These are phyloP conservation scores for Carex cristatella DNA, from an alignment of 176 grass and related monocot species.

Conservation along the genomic window DNA sequence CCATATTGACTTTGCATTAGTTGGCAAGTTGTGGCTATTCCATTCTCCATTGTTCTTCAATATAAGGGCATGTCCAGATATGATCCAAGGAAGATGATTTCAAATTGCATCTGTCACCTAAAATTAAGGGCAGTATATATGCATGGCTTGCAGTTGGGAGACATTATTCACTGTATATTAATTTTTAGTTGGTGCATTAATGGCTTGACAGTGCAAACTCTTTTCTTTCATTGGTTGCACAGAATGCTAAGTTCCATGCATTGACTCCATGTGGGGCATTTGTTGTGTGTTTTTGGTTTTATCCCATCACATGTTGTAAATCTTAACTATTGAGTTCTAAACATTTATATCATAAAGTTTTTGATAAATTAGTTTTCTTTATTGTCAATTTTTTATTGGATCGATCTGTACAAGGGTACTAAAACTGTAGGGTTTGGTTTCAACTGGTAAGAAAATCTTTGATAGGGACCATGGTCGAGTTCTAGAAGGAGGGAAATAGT, in stretches of 20 bases:
- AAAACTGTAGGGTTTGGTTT: neutral
- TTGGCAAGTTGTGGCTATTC: neutral
- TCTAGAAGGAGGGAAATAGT: neutral
- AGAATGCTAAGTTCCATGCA: neutral
- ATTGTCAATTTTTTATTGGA: neutral
- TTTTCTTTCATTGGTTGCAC: neutral
- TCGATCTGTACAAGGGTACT: neutral
- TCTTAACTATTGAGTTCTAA: neutral
- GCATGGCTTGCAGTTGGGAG: neutral
- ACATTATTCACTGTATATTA: neutral
- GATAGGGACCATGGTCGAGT: neutral
- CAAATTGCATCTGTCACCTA: neutral
- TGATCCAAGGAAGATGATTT: conserved; percentile 6
- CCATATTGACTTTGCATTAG: neutral
- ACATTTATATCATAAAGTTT: neutral
- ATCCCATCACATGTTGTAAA: too few relatives aligned
- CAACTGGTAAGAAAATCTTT: neutral
- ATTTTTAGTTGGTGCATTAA: conserved; percentile 14
- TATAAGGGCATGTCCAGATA: neutral
- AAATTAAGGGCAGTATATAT: neutral
- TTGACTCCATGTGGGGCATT: neutral
- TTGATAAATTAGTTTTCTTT: neutral
- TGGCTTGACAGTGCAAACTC: neutral
- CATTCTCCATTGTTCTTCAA: neutral
- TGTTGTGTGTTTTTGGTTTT: neutral